A percentile compares a stretch with the other conserved stretches of the same genome.
These are phyloP conservation scores for Suhomyces sp. DNA, from an alignment of 805 yeast species.

Conservation along the genomic window DNA sequence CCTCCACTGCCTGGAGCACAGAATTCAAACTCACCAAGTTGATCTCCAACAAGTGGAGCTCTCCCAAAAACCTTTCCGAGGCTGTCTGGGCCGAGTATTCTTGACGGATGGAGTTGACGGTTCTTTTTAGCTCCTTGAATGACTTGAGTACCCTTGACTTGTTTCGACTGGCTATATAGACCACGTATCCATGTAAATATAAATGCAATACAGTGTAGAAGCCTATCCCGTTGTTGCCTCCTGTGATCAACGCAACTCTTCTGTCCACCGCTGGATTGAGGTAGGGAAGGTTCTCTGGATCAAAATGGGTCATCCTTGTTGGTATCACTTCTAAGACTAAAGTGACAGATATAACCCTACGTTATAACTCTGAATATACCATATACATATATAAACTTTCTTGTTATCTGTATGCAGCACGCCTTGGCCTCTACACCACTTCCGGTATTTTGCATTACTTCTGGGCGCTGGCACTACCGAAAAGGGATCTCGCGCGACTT, in stretches of 20 bases:
- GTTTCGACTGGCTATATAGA: slow-evolving; percentile 74
- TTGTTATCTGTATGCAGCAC: neutral
- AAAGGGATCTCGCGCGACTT: neutral
- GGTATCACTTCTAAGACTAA: neutral
- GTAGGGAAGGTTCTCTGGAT: slow-evolving; percentile 47
- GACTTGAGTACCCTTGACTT: slow-evolving; percentile 53
- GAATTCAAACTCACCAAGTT: slow-evolving; percentile 33
- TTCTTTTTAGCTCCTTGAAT: slow-evolving; percentile 50
- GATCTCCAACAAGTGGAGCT: slow-evolving; percentile 34
- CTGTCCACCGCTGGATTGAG: slow-evolving; percentile 52
- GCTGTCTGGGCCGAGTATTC: slow-evolving; percentile 20
- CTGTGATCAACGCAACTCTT: slow-evolving; percentile 70
- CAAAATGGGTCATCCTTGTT: neutral
- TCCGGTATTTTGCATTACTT: neutral
- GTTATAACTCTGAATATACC: neutral
- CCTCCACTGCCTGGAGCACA: slow-evolving; percentile 43
- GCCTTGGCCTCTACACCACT: neutral
- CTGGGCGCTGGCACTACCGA: neutral
- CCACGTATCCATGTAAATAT: slow-evolving; percentile 72
- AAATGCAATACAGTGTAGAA: slow-evolving; percentile 72
- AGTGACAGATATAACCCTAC: neutral
- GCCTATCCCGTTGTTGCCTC: slow-evolving; percentile 82
- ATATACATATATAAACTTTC: neutral
- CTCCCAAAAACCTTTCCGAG: slow-evolving; percentile 30
- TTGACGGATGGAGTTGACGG: slow-evolving; percentile 41